These are phyloP conservation scores for Knufia petricola DNA, from an alignment of 2,329 filamentous ascomycete genomes.

Conservation along the genomic window DNA sequence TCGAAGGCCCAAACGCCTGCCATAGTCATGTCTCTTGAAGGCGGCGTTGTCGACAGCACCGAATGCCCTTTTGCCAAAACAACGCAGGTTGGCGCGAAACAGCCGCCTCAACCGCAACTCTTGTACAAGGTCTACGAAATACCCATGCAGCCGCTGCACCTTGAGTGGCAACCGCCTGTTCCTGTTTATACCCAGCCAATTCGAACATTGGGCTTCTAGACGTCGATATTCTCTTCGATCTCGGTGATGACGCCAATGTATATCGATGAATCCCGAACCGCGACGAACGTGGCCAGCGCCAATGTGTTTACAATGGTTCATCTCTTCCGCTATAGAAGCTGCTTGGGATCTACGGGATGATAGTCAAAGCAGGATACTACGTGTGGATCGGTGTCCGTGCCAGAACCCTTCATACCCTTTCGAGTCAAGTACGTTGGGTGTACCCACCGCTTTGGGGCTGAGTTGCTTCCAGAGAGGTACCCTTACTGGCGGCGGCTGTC, in stretches of 20 bases:
- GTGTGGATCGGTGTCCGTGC: slow-evolving; percentile 35
- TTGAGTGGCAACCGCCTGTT: not conserved
- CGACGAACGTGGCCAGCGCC: slow-evolving; percentile 48
- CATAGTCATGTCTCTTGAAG: not conserved
- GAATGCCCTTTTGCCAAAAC: not conserved
- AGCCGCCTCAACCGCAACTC: not conserved
- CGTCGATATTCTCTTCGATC: slow-evolving; percentile 36
- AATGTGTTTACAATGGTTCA: slow-evolving; percentile 30
- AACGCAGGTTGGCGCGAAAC: not conserved
- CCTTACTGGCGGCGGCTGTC: not conserved
- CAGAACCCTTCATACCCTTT: slow-evolving; percentile 29
- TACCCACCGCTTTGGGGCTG: not conserved
- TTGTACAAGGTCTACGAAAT: not conserved
- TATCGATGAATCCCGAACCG: slow-evolving; percentile 47
- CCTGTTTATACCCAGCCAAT: not conserved
- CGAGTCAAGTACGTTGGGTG: not conserved
- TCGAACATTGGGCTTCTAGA: too few species aligned
- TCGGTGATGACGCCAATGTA: slow-evolving; percentile 46
- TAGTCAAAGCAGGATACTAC: slow-evolving; percentile 35
- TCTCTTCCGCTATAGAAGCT: slow-evolving; percentile 29
- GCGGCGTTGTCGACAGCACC: not conserved
- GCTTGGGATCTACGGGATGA: slow-evolving; percentile 36
- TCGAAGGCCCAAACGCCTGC: not conserved
- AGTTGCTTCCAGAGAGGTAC: not conserved
- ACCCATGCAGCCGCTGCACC: not conserved